phyloP scores from a whole-genome alignment of 2,329 filamentous ascomycete species.

The Byssochlamys sp. region DNA sequence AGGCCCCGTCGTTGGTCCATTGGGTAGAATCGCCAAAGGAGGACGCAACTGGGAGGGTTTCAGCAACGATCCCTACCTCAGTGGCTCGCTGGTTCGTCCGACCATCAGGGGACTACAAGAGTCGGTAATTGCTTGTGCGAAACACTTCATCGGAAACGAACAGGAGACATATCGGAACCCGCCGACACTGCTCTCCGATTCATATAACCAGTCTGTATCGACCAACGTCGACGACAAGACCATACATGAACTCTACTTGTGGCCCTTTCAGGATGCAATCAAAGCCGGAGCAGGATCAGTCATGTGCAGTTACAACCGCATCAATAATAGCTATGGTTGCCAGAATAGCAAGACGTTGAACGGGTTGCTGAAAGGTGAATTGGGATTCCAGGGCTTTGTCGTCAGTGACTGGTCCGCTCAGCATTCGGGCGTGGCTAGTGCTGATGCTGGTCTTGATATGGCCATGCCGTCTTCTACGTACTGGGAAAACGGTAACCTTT shows the following conservation, averaged over 20 bases:
- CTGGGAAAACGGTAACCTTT: constrained; percentile 31
- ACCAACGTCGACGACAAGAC: constrained; percentile 58
- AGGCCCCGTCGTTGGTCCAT: constrained; percentile 33
- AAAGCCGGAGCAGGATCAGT: constrained; percentile 48
- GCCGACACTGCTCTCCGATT: constrained; percentile 24
- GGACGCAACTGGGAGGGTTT: constrained; percentile 40
- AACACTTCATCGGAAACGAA: constrained; percentile 54
- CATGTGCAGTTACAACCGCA: constrained; percentile 53
- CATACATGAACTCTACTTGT: constrained; percentile 56
- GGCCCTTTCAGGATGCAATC: constrained; percentile 56
- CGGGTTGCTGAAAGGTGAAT: constrained; percentile 64
- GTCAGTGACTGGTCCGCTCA: constrained; percentile 75
- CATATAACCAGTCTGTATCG: constrained; percentile 39
- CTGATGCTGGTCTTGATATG: constrained; percentile 71
- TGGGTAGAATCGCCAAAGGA: constrained; percentile 32
- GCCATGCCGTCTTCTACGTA: neutral
- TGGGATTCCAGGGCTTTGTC: constrained; percentile 72
- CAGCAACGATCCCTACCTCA: constrained; percentile 31
- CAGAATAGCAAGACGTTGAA: constrained; percentile 71
- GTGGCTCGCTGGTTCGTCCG: constrained; percentile 29
- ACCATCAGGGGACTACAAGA: constrained; percentile 36
- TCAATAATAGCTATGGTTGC: constrained; percentile 73
- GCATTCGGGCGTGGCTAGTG: constrained; percentile 57
- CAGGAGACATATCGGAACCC: constrained; percentile 31
- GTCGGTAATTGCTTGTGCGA: constrained; percentile 25